These are phyloP conservation scores for Thelonectria olida DNA, from an alignment of 2,329 filamentous ascomycete genomes.

Conservation along the genomic window DNA sequence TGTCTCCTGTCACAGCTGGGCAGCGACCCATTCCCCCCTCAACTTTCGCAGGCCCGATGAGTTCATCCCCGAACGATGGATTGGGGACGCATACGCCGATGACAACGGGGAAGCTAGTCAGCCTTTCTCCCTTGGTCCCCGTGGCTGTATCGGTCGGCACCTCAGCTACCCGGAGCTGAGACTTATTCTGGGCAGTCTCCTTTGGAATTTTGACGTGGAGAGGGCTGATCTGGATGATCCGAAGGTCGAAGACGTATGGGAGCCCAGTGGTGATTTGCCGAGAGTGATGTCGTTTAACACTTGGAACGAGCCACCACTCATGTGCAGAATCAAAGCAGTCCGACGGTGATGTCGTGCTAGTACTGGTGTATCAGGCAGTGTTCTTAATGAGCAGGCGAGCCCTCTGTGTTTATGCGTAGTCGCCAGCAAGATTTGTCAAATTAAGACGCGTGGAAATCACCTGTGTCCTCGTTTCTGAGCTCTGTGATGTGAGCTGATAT, in stretches of 20 bases:
- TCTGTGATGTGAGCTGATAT: neutral
- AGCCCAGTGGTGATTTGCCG: slow-evolving; percentile 35
- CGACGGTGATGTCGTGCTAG: slow-evolving; percentile 2
- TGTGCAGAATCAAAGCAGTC: slow-evolving; percentile 27
- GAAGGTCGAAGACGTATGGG: slow-evolving; percentile 37
- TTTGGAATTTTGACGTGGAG: slow-evolving; percentile 60
- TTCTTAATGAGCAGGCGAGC: neutral
- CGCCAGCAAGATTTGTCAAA: neutral
- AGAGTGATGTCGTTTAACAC: slow-evolving; percentile 36
- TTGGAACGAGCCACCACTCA: slow-evolving; percentile 41
- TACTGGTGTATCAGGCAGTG: too few relatives aligned
- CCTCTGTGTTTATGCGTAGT: neutral
- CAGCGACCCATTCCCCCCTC: slow-evolving; percentile 50
- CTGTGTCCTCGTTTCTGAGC: neutral
- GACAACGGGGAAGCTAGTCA: slow-evolving; percentile 56
- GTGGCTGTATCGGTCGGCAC: slow-evolving; percentile 61
- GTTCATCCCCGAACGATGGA: slow-evolving; percentile 59
- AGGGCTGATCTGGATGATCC: slow-evolving; percentile 26
- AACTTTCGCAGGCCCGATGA: slow-evolving; percentile 56
- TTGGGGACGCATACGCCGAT: slow-evolving; percentile 49
- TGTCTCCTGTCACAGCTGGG: slow-evolving; percentile 41
- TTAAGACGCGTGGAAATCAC: neutral
- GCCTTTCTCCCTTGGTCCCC: slow-evolving; percentile 58
- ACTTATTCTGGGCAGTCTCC: slow-evolving; percentile 55
- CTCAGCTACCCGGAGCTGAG: slow-evolving; percentile 62